Conservation (phyloP, 164 flowering plant species). For the Magnolia kwangsiensis region DNA sequence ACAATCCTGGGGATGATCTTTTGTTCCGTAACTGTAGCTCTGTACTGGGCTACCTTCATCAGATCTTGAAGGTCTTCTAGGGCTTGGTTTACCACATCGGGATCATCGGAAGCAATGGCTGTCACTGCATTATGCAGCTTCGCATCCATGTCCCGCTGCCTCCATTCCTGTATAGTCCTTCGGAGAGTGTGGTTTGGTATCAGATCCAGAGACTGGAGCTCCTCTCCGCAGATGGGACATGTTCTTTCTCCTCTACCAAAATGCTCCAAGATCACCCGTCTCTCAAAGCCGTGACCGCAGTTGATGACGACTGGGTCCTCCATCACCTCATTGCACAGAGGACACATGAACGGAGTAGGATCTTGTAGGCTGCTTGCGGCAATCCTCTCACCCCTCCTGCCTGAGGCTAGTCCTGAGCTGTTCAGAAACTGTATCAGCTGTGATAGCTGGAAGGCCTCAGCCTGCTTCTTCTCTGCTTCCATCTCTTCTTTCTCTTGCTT, state of each 20-base stretch:
- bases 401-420: conserved; percentile 10
- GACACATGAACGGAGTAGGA: conserved; percentile 16
- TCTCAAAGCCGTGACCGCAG: conserved; percentile 28
- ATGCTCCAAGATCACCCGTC: conserved; percentile 18
- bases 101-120: conserved; percentile 15
- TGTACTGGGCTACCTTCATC: conserved; percentile 13
- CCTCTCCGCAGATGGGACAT: conserved; percentile 20
- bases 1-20: conserved; percentile 18
- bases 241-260: conserved; percentile 15
- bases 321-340: conserved; percentile 19
- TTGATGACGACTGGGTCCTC: conserved; percentile 22
- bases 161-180: conserved; percentile 19
- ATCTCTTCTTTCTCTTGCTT: conserved; percentile 22
- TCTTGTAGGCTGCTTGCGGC: not conserved
- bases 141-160: conserved; percentile 15
- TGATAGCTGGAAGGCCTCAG: conserved; percentile 26
- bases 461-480: conserved; percentile 19
- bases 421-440: conserved; percentile 22
- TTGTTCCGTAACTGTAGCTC: conserved; percentile 12
- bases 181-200: conserved; percentile 18
- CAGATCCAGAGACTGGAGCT: conserved; percentile 13
- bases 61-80: conserved; percentile 21
- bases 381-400: not conserved
- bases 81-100: conserved; percentile 9
- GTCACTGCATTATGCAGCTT: conserved; percentile 13